Base-by-base conservation (phyloP, 176 grass and related monocot genomes). In the Hordeum marinum region DNA sequence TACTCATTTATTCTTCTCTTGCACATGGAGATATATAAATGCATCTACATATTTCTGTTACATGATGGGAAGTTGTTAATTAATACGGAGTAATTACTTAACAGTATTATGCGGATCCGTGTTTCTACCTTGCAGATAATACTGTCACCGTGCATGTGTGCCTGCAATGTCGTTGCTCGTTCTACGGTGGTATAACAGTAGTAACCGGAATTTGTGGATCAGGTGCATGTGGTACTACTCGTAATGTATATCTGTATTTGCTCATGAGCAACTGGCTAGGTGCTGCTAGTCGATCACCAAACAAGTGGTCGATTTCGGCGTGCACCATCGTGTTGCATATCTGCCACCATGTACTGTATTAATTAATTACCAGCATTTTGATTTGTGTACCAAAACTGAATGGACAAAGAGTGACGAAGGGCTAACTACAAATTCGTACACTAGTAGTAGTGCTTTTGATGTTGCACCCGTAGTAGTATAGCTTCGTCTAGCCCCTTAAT, bases 41-140 rank as follows among this genome's bases (percentile, higher is more conserved):
- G 25, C 37, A 59, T 37, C 1, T 7, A 9, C 8, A 29, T 29
- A 65, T 18, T 3, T 46, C 26, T 12, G 58, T 61, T 43, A 71
- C n/a, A 10, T 68, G 11, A 3, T 23, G 17, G 17, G 2, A 35
- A 35, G 55, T 67, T 68, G 17, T 37, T 23, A 15, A 4, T 55
- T 17, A 48, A 48, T 50, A n/a, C n/a, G n/a, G n/a, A n/a, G n/a
- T n/a, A 7, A 50, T 41, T 52, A 32, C 50, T 24, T 67, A 20
- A n/a, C 1, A 48, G 14, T 50, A 17, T 6, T 17, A 4, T 50
- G 46, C 46, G 46, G 45, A 48, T 50, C 41, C 15, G 7, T 46
- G 5, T 78, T 7, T 62, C 57, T 40, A 37, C 24, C 13, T 67
- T 85, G 81, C 85, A 85, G 91, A 39, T 87, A 58, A 82, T 20